These are phyloP conservation scores for Gossypium schwendimanii DNA, from an alignment of 441 rosid genomes.

Conservation along the genomic window DNA sequence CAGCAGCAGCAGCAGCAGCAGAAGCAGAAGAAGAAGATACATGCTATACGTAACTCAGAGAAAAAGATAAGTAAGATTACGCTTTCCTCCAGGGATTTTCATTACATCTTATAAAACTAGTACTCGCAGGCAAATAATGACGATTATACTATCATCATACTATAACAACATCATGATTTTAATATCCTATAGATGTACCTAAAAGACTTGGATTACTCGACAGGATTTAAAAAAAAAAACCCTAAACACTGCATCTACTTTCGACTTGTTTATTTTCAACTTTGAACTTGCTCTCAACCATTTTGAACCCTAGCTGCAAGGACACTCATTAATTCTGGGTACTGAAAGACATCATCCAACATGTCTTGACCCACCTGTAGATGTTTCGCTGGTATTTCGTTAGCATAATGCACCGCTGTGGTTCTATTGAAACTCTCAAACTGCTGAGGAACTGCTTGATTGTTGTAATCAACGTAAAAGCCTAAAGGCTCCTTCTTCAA, in stretches of 20 bases:
- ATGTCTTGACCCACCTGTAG: slow-evolving; percentile 21
- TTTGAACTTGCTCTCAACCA: slow-evolving; percentile 16
- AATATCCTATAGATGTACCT: not conserved
- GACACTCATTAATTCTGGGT: slow-evolving; percentile 27
- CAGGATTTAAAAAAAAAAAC: not conserved
- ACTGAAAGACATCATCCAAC: slow-evolving; percentile 29
- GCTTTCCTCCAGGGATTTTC: not conserved
- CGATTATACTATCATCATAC: too few species aligned
- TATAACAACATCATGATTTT: not conserved
- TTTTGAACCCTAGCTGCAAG: slow-evolving; percentile 34
- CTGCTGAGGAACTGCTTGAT: slow-evolving; percentile 11
- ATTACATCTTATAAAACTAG: not conserved
- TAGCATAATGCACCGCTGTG: not conserved
- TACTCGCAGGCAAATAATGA: not conserved
- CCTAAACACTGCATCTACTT: not conserved
- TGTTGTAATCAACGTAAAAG: slow-evolving; percentile 9
- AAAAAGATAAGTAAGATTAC: not conserved
- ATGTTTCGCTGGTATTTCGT: slow-evolving; percentile 7
- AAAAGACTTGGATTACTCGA: not conserved
- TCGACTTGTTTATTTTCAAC: not conserved
- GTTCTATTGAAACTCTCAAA: slow-evolving; percentile 21
- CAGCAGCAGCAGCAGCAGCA: not conserved
- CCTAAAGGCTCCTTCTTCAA: slow-evolving; percentile 11
- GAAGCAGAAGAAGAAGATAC: not conserved
- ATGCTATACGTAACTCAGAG: not conserved